phyloP scores from a whole-genome alignment of 257 asterid species.

The Ilex asprella region DNA sequence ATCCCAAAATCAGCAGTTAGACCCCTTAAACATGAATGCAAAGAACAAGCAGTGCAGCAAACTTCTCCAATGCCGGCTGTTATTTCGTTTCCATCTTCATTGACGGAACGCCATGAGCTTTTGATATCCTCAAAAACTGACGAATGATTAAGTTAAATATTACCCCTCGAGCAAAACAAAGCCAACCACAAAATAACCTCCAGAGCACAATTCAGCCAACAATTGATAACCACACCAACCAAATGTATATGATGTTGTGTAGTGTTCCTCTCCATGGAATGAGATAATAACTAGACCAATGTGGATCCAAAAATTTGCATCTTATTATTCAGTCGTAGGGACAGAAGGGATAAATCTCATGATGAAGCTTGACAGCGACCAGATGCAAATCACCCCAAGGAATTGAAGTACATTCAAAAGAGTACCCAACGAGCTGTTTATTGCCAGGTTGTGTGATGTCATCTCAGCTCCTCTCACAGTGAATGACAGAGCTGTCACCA shows the following conservation, averaged over 20 bases:
- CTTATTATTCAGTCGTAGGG: conserved; percentile 23
- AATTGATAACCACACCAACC: neutral
- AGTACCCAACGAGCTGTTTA: conserved; percentile 63
- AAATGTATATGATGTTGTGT: neutral
- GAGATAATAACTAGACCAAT: too few relatives aligned
- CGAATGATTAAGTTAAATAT: too few relatives aligned
- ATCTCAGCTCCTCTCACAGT: conserved; percentile 90
- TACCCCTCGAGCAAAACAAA: neutral
- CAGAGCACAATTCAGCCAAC: neutral
- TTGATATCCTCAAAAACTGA: too few relatives aligned
- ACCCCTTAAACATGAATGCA: too few relatives aligned
- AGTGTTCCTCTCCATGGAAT: neutral
- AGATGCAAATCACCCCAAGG: conserved; percentile 78
- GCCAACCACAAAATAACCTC: neutral
- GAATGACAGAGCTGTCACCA: conserved; percentile 88
- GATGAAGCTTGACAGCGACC: conserved; percentile 96
- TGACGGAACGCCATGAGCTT: too few relatives aligned
- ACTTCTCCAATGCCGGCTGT: too few relatives aligned
- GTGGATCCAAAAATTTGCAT: neutral
- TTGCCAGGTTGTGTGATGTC: conserved; percentile 86
- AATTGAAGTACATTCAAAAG: conserved; percentile 78
- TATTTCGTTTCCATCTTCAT: too few relatives aligned
- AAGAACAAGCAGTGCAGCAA: too few relatives aligned
- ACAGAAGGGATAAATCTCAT: conserved; percentile 51
- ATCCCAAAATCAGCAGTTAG: too few relatives aligned